Conservation (phyloP, 2,329 filamentous ascomycete species). For the Seiridium unicorne region DNA sequence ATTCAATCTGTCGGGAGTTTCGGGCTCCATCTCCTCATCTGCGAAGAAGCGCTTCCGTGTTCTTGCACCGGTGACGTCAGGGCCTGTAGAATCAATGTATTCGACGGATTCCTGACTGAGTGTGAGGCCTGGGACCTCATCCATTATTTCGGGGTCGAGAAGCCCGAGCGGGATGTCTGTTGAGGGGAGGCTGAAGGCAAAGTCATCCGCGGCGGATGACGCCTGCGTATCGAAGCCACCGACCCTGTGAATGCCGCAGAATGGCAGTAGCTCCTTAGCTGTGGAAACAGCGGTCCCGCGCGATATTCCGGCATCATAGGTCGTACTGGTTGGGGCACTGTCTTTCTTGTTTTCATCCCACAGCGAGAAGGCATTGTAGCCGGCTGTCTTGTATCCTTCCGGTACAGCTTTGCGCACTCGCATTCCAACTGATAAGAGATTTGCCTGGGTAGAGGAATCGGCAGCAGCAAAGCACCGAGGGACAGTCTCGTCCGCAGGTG, state of each 20-base stretch:
- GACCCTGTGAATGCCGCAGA: slow-evolving; percentile 76
- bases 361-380: slow-evolving; percentile 49
- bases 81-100: slow-evolving; percentile 25
- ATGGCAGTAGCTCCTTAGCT: slow-evolving; percentile 69
- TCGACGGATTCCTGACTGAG: slow-evolving; percentile 55
- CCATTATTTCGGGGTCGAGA: slow-evolving; percentile 21
- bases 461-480: background rate
- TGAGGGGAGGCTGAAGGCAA: slow-evolving; percentile 12
- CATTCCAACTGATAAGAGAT: slow-evolving; percentile 91
- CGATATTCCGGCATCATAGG: slow-evolving; percentile 15
- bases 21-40: slow-evolving; percentile 38
- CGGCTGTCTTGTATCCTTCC: slow-evolving; percentile 86
- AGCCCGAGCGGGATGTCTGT: slow-evolving; percentile 8
- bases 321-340: slow-evolving; percentile 7
- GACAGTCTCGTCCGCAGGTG: slow-evolving; percentile 30
- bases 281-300: slow-evolving; percentile 23
- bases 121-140: slow-evolving; percentile 46
- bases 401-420: slow-evolving; percentile 88
- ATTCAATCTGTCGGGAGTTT: slow-evolving; percentile 19
- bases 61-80: slow-evolving; percentile 14
- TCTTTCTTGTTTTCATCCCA: slow-evolving; percentile 39
- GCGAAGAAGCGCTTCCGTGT: slow-evolving; percentile 48
- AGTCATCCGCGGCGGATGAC: slow-evolving; percentile 23
- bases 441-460: slow-evolving; percentile 64
- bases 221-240: slow-evolving; percentile 65